phyloP scores from a whole-genome alignment of 2,329 filamentous ascomycete species.

The Biscogniauxia sp. region DNA sequence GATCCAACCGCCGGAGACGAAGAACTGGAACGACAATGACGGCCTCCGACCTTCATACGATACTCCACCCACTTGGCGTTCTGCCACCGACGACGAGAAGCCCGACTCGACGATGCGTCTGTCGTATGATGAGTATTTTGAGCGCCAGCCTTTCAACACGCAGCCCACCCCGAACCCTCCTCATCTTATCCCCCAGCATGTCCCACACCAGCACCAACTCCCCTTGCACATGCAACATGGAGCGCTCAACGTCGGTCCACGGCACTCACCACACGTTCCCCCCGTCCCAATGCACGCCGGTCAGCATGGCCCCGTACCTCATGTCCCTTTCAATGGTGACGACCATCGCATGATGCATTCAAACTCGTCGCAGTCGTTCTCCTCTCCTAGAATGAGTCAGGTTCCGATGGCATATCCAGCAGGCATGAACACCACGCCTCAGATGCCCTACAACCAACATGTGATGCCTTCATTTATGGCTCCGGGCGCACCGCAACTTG shows the following conservation, averaged over 20 bases:
- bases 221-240: conserved; percentile 79
- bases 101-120: conserved; percentile 59
- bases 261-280: conserved; percentile 72
- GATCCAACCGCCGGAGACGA: conserved; percentile 49
- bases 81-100: conserved; percentile 69
- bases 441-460: conserved; percentile 69
- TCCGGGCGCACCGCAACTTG: conserved; percentile 67
- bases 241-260: conserved; percentile 63
- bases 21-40: conserved; percentile 71
- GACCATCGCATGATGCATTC: conserved; percentile 88
- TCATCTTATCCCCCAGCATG: conserved; percentile 64
- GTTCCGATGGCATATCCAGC: conserved; percentile 68
- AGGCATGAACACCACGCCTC: conserved; percentile 65
- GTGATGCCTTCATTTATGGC: conserved; percentile 70
- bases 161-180: conserved; percentile 67
- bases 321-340: conserved; percentile 69
- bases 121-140: conserved; percentile 78
- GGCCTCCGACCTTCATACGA: conserved; percentile 84
- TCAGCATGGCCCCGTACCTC: conserved; percentile 66
- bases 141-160: conserved; percentile 59
- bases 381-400: conserved; percentile 75
- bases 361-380: conserved; percentile 79
- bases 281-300: conserved; percentile 75
- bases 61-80: conserved; percentile 82
- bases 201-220: conserved; percentile 80